Conservation (phyloP, 23 red algal species). For the Gracilaria gracilis region DNA sequence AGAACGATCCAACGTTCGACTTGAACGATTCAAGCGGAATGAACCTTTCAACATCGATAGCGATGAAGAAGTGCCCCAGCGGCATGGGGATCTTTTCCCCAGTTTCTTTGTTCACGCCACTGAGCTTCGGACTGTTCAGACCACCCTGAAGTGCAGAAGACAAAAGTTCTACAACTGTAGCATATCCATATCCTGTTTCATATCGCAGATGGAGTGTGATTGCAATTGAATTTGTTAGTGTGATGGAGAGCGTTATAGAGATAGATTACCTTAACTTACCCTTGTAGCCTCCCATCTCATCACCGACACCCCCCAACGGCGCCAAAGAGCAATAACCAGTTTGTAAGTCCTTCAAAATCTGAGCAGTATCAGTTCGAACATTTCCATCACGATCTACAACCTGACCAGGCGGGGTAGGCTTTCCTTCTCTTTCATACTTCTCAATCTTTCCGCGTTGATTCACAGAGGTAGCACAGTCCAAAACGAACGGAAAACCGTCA, state of each 20-base stretch:
- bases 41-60: slow-evolving; percentile 74
- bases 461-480: slow-evolving; percentile 71
- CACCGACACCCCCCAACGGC: slow-evolving; percentile 64
- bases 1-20: slow-evolving; percentile 52
- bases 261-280: slow-evolving; percentile 9
- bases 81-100: slow-evolving; percentile 65
- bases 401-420: slow-evolving; percentile 69
- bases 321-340: slow-evolving; percentile 76
- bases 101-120: slow-evolving; percentile 73
- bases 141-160: slow-evolving; percentile 60
- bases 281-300: slow-evolving; percentile 72
- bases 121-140: slow-evolving; percentile 50
- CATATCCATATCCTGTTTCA: slow-evolving; percentile 67
- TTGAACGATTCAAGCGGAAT: slow-evolving; percentile 50
- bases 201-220: background rate
- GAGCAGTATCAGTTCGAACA: slow-evolving; percentile 68
- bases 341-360: slow-evolving; percentile 75
- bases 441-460: slow-evolving; percentile 85
- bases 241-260: background rate
- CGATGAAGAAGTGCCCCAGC: slow-evolving; percentile 79
- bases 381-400: slow-evolving; percentile 70
- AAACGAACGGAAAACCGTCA: slow-evolving; percentile 68
- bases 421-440: slow-evolving; percentile 75
- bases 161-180: slow-evolving; percentile 61
- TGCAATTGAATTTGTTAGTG: background rate